A percentile compares a stretch with the other conserved stretches of the same genome.
phyloP scores from a whole-genome alignment of 2,329 filamentous ascomycete species.

The Didymosphaeria variabile region DNA sequence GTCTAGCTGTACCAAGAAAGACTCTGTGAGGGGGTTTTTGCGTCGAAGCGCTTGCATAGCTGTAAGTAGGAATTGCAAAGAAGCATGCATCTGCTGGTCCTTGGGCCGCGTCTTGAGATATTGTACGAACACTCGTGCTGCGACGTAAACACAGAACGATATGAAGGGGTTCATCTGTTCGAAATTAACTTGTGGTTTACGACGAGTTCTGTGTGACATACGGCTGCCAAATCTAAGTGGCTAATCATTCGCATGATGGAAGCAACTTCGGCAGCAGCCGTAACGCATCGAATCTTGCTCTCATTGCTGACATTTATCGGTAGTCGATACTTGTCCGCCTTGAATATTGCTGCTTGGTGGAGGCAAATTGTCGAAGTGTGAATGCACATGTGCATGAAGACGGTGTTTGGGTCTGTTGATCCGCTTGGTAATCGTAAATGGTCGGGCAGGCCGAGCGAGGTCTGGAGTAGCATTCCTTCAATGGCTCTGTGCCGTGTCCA shows the following conservation, averaged over 20 bases:
- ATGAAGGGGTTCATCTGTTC: conserved; percentile 92
- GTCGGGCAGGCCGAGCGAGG: conserved; percentile 80
- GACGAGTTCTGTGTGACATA: conserved; percentile 58
- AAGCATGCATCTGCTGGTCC: conserved; percentile 79
- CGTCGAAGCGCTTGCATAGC: conserved; percentile 90
- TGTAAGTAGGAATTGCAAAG: conserved; percentile 86
- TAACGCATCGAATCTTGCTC: conserved; percentile 92
- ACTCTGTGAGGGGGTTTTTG: conserved; percentile 90
- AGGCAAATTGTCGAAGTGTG: conserved; percentile 96
- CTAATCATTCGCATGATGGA: conserved; percentile 96
- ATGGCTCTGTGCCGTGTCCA: conserved; percentile 92
- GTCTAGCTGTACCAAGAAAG: conserved; percentile 91
- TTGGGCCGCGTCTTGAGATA: conserved; percentile 94
- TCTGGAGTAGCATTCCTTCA: conserved; percentile 90
- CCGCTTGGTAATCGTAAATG: conserved; percentile 81
- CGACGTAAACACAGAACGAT: conserved; percentile 95
- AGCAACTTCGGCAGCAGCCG: conserved; percentile 91
- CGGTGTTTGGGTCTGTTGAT: conserved; percentile 79
- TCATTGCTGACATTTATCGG: conserved; percentile 81
- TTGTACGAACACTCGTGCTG: conserved; percentile 92
- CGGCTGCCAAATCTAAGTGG: conserved; percentile 82
- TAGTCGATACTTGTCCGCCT: conserved; percentile 87
- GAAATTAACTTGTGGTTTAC: conserved; percentile 8
- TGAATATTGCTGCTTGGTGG: conserved; percentile 98
- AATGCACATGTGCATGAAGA: conserved; percentile 96